Percentiles rank a stretch among this genome's conserved stretches.
phyloP scores from a whole-genome alignment of 2,329 filamentous ascomycete genomes.

The Xylariaceae sp. region DNA sequence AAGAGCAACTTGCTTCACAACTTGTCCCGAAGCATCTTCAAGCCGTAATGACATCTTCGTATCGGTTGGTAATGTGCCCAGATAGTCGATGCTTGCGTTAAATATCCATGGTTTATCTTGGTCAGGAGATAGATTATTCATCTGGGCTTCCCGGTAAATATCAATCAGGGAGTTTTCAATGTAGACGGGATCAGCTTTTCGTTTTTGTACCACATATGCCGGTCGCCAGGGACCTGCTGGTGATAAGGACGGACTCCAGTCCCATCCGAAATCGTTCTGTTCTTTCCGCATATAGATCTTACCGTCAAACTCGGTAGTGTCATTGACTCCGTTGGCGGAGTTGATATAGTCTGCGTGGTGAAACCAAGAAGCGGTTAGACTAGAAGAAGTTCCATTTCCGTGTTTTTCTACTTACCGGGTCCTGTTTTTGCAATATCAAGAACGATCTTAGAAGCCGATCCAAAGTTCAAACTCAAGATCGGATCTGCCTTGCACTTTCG shows the following conservation, averaged over 20 bases:
- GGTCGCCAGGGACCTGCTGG: conserved; percentile 61
- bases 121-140: conserved; percentile 55
- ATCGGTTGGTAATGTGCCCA: conserved; percentile 42
- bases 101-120: conserved; percentile 56
- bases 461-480: conserved; percentile 50
- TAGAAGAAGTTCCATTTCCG: conserved; percentile 39
- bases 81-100: conserved; percentile 56
- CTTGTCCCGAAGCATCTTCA: conserved; percentile 37
- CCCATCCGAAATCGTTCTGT: conserved; percentile 61
- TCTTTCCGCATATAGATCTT: conserved; percentile 57
- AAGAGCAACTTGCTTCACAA: conserved; percentile 28
- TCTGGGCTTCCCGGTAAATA: conserved; percentile 54
- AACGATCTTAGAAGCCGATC: conserved; percentile 51
- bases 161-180: conserved; percentile 49
- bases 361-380: not conserved
- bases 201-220: conserved; percentile 52
- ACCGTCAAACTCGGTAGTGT: conserved; percentile 43
- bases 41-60: conserved; percentile 45
- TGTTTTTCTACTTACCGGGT: conserved; percentile 46
- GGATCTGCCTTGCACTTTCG: conserved; percentile 36
- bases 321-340: conserved; percentile 35
- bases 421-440: conserved; percentile 45
- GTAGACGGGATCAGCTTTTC: conserved; percentile 33
- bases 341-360: conserved; percentile 4
- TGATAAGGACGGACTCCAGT: conserved; percentile 56